These are phyloP conservation scores for Entoloma clypeatum DNA, from an alignment of 1,284 basidiomycete species.

Conservation along the genomic window DNA sequence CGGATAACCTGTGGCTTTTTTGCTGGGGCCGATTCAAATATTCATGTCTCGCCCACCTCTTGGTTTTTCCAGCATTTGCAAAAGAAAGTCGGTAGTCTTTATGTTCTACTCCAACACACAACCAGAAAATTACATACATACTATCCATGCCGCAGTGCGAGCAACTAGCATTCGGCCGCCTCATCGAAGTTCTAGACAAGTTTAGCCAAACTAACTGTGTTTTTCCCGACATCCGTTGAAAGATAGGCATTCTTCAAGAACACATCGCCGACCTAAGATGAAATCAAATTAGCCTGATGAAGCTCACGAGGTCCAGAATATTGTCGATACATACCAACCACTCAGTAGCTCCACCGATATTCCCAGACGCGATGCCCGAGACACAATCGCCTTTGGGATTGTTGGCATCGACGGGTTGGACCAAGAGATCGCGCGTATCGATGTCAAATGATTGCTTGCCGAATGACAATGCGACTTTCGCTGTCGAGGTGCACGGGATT, in stretches of 20 bases:
- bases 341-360: slow-evolving; percentile 57
- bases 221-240: slow-evolving; percentile 65
- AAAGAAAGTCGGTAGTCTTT: no score
- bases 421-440: slow-evolving; percentile 66
- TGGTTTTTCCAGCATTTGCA: no score
- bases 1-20: no score
- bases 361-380: slow-evolving; percentile 69
- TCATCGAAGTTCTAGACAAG: no score
- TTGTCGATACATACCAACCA: slow-evolving; percentile 71
- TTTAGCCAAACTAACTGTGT: slow-evolving; percentile 68
- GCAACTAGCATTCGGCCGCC: no score
- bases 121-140: no score
- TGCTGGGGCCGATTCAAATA: no score
- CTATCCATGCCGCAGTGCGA: no score
- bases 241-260: slow-evolving; percentile 82
- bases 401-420: slow-evolving; percentile 58
- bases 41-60: no score
- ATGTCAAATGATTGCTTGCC: slow-evolving; percentile 62
- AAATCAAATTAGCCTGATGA: not conserved
- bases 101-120: no score
- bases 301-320: not conserved
- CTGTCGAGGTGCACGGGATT: slow-evolving; percentile 72
- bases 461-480: slow-evolving; percentile 66
- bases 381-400: slow-evolving; percentile 68
- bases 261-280: slow-evolving; percentile 53